Percentiles rank a stretch among this genome's conserved stretches.
These are phyloP conservation scores for Saccharomycopsis fodiens DNA, from an alignment of 805 yeast species.

Conservation along the genomic window DNA sequence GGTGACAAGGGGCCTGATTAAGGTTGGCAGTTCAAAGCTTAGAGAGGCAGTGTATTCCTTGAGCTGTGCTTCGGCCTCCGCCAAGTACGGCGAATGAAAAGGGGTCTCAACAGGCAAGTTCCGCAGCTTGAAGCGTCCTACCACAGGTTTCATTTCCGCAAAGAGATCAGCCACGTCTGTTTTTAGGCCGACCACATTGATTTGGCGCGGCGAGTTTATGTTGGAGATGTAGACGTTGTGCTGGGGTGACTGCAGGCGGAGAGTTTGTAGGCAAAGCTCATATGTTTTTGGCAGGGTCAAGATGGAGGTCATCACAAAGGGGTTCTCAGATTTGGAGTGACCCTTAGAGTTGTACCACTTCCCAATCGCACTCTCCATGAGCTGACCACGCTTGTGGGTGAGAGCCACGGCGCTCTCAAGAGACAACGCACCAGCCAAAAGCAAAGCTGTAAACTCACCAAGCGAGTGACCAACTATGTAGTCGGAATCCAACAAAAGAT, in stretches of 20 bases:
- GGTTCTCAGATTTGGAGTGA: neutral
- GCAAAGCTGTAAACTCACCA: constrained; percentile 18
- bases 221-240: constrained; percentile 9
- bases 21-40: neutral
- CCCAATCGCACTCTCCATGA: constrained; percentile 14
- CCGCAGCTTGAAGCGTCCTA: constrained; percentile 1
- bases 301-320: constrained; percentile 13
- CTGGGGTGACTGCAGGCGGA: neutral
- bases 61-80: constrained; percentile 6
- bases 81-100: constrained; percentile 15
- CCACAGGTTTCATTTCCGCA: neutral
- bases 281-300: constrained; percentile 7
- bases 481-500: constrained; percentile 4
- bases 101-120: constrained; percentile 16
- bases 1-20: constrained; percentile 8
- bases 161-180: neutral
- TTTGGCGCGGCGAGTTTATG: constrained; percentile 17
- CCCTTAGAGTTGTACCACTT: neutral
- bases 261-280: neutral
- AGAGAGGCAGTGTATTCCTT: constrained; percentile 5
- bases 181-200: constrained; percentile 13
- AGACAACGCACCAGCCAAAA: constrained; percentile 7
- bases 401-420: constrained; percentile 7
- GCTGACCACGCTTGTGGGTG: constrained; percentile 13
- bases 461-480: constrained; percentile 19